Conservation (phyloP, 345 rosid genomes). For the Camelina laxa region DNA sequence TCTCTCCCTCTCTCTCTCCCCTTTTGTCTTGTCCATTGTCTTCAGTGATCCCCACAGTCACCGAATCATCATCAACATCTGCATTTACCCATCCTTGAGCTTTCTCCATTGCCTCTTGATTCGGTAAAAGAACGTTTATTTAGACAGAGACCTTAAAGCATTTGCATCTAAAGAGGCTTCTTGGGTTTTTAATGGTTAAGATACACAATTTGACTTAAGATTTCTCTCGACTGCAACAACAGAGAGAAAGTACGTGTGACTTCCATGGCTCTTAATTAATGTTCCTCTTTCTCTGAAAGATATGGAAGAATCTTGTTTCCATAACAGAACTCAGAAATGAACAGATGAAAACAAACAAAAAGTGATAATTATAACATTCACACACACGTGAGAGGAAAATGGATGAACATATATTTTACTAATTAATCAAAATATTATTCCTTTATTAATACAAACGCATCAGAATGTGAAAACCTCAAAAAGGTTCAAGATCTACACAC, state of each 20-base stretch:
- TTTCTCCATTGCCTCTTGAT: slow-evolving; percentile 37
- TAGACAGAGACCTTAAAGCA: slow-evolving; percentile 17
- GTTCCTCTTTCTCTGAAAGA: slow-evolving; percentile 20
- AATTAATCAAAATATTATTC: slow-evolving; percentile 13
- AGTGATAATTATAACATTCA: slow-evolving; percentile 13
- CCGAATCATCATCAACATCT: slow-evolving; percentile 46
- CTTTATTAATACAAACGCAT: slow-evolving; percentile 32
- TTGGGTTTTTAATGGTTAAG: slow-evolving; percentile 21
- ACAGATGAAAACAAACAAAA: background rate
- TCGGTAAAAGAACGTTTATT: slow-evolving; percentile 15
- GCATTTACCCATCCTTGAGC: slow-evolving; percentile 36
- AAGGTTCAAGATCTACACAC: slow-evolving; percentile 38
- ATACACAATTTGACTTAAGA: slow-evolving; percentile 29
- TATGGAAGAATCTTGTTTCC: slow-evolving; percentile 18
- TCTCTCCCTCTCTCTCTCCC: slow-evolving; percentile 24
- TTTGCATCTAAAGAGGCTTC: slow-evolving; percentile 23
- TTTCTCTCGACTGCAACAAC: slow-evolving; percentile 37
- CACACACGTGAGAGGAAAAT: slow-evolving; percentile 20
- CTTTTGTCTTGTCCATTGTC: slow-evolving; percentile 46
- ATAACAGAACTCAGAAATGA: slow-evolving; percentile 37
- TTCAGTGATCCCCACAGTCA: slow-evolving; percentile 48
- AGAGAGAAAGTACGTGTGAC: slow-evolving; percentile 35
- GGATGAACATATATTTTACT: background rate
- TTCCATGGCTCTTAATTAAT: slow-evolving; percentile 39
- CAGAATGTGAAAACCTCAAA: slow-evolving; percentile 17